phyloP scores from a whole-genome alignment of 1,284 basidiomycete species.

The Phaffia rhodozyma region DNA sequence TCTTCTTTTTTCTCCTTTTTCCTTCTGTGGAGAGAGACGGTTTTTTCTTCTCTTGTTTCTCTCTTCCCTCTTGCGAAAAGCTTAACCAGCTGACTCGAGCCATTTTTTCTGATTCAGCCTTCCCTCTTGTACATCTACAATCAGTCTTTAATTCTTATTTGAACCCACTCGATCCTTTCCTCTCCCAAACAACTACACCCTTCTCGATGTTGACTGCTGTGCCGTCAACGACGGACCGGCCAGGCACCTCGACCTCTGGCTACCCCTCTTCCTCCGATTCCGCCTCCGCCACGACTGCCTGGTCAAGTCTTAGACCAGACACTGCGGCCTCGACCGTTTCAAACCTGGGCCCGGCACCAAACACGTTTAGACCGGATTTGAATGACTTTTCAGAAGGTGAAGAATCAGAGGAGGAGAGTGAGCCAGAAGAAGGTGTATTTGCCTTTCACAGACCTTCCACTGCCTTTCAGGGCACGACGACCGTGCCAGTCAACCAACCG shows the following conservation, averaged over 20 bases:
- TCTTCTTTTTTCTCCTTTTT: not conserved
- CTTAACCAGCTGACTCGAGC: not conserved
- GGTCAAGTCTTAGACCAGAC: constrained; percentile 23
- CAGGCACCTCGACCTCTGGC: not conserved
- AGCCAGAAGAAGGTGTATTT: constrained; percentile 28
- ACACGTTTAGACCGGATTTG: constrained; percentile 29
- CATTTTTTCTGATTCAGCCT: not conserved
- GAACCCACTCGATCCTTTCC: not conserved
- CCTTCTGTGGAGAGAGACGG: not conserved
- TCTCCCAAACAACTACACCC: not conserved
- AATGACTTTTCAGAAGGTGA: constrained; percentile 28
- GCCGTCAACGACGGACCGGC: not conserved
- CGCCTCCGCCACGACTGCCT: not conserved
- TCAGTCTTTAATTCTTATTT: not conserved
- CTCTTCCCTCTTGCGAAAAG: not conserved
- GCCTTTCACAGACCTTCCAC: constrained; percentile 29
- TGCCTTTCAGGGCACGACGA: not conserved
- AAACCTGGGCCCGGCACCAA: constrained; percentile 27
- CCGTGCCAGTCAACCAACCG: not conserved
- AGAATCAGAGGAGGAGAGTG: constrained; percentile 22
- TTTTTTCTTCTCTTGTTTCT: not conserved
- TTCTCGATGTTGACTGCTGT: not conserved
- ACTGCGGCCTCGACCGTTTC: constrained; percentile 29
- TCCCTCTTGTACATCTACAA: not conserved
- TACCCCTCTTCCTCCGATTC: no score